Conservation (phyloP, 495 filamentous ascomycete genomes). For the Tuber umbilicatum region DNA sequence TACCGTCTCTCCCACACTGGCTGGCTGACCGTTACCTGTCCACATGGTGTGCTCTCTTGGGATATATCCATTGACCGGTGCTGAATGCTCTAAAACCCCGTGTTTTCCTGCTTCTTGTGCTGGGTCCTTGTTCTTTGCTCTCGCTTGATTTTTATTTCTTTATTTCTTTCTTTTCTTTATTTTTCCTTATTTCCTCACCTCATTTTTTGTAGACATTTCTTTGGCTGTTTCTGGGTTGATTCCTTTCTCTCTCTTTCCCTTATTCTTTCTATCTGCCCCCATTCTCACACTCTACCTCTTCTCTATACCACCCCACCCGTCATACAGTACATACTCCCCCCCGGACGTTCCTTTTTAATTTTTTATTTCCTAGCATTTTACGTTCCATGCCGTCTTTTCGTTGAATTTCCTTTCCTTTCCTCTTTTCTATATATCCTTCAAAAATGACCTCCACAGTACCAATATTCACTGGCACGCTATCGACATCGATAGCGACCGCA, state of each 20-base stretch:
- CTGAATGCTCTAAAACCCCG: not conserved
- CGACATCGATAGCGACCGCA: not conserved
- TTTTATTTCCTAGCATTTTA: not conserved
- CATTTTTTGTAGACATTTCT: not conserved
- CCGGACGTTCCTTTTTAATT: not conserved
- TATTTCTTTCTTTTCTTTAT: not conserved
- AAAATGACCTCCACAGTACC: conserved; percentile 1
- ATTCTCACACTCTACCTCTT: not conserved
- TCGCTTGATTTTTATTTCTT: not conserved
- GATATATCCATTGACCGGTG: not conserved
- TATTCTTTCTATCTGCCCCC: not conserved
- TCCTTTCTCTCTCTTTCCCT: not conserved
- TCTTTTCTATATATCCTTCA: not conserved
- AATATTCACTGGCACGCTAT: not conserved
- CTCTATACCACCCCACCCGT: not conserved
- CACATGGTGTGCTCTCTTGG: conserved; percentile 1
- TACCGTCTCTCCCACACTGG: not conserved
- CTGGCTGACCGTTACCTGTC: not conserved
- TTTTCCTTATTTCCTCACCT: not conserved
- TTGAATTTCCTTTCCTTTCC: not conserved
- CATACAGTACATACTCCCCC: not conserved
- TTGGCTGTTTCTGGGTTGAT: not conserved
- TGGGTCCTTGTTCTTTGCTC: not conserved
- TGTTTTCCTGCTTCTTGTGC: not conserved
- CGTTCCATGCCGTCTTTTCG: not conserved